phyloP scores from a whole-genome alignment of 805 yeast genomes.

The Tetrapisispora iriomotensis region DNA sequence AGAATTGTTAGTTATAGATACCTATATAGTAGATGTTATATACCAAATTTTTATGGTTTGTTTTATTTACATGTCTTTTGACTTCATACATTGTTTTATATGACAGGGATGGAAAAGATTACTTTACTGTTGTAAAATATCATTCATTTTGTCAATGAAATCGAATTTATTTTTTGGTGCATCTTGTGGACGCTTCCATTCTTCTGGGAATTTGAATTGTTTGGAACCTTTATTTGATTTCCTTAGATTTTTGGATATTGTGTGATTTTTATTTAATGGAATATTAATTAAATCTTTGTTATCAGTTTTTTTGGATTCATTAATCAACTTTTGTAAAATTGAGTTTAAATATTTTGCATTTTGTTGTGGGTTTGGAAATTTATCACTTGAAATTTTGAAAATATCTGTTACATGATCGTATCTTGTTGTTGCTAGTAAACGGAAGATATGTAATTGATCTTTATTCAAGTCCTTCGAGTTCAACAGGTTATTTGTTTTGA shows the following conservation, averaged over 20 bases:
- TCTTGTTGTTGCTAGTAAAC: slow-evolving; percentile 68
- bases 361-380: slow-evolving; percentile 71
- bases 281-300: slow-evolving; percentile 58
- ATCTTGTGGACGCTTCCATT: slow-evolving; percentile 69
- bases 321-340: slow-evolving; percentile 48
- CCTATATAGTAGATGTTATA: too few species aligned
- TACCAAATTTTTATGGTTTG: too few species aligned
- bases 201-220: slow-evolving; percentile 49
- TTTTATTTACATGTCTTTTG: background rate
- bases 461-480: slow-evolving; percentile 32
- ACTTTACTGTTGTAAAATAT: background rate
- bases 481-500: slow-evolving; percentile 41
- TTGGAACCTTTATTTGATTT: slow-evolving; percentile 31
- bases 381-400: slow-evolving; percentile 55
- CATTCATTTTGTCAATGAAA: slow-evolving; percentile 4
- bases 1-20: too few species aligned
- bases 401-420: slow-evolving; percentile 52
- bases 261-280: slow-evolving; percentile 74
- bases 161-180: slow-evolving; percentile 41
- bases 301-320: slow-evolving; percentile 51
- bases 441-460: slow-evolving; percentile 59
- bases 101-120: too few species aligned
- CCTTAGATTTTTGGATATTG: slow-evolving; percentile 38
- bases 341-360: slow-evolving; percentile 69
- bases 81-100: too few species aligned